A percentile compares a stretch with the other conserved stretches of the same genome.
These are phyloP conservation scores for Xylaria digitata DNA, from an alignment of 2,329 filamentous ascomycete species.

Conservation along the genomic window DNA sequence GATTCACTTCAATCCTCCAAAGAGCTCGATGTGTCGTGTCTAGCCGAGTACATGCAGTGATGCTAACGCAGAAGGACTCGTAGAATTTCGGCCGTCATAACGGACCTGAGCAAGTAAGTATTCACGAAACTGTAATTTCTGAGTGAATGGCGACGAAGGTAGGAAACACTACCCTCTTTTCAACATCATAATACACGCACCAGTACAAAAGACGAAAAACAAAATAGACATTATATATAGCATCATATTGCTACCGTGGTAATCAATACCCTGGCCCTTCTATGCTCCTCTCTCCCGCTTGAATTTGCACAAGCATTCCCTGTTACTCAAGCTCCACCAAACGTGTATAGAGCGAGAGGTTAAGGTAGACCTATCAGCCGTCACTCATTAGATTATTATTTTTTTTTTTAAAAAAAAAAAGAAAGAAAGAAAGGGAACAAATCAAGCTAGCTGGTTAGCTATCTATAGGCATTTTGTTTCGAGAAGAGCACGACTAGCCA, in stretches of 20 bases:
- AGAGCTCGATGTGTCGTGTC: background rate
- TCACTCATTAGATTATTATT: constrained; percentile 18
- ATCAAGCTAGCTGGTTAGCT: constrained; percentile 13
- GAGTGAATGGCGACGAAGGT: background rate
- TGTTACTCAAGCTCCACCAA: background rate
- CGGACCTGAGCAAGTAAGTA: background rate
- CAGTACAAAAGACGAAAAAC: background rate
- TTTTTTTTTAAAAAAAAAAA: background rate
- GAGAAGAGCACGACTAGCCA: constrained; percentile 12
- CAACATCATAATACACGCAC: background rate
- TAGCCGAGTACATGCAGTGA: background rate
- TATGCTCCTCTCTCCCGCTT: constrained; percentile 10
- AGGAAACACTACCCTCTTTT: background rate
- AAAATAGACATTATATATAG: constrained; percentile 24
- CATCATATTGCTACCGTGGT: constrained; percentile 17
- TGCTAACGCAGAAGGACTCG: background rate
- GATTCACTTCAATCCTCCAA: background rate
- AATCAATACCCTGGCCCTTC: constrained; percentile 12
- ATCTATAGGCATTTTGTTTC: constrained; percentile 13
- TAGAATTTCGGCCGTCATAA: background rate
- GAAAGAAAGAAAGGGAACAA: background rate
- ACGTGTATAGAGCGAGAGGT: constrained; percentile 8
- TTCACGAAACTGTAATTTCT: background rate
- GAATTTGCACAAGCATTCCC: constrained; percentile 9
- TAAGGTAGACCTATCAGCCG: background rate